phyloP scores from a whole-genome alignment of 1,284 basidiomycete species.

The Ustilago tritici region DNA sequence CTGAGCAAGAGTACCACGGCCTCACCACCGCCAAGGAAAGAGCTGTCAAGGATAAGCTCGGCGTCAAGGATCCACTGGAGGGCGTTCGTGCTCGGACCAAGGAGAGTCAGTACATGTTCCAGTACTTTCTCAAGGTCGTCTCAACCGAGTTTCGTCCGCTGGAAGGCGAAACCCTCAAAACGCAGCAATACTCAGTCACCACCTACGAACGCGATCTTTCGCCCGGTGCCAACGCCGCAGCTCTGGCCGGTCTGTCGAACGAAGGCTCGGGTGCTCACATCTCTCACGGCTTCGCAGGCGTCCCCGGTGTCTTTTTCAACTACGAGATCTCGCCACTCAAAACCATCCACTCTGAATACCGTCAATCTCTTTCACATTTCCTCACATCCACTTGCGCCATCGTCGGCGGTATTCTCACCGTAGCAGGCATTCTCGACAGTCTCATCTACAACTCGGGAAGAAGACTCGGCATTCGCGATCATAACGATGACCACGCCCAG shows the following conservation, averaged over 20 bases:
- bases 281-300: conserved; percentile 82
- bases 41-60: conserved; percentile 76
- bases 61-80: conserved; percentile 85
- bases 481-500: conserved; percentile 27
- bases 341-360: conserved; percentile 71
- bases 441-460: conserved; percentile 77
- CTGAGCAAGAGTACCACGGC: conserved; percentile 54
- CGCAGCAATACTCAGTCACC: conserved; percentile 93
- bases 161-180: conserved; percentile 73
- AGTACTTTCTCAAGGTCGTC: conserved; percentile 87
- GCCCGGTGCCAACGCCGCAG: conserved; percentile 35
- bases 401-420: conserved; percentile 93
- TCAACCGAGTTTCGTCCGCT: conserved; percentile 60
- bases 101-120: conserved; percentile 70
- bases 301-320: conserved; percentile 74
- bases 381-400: conserved; percentile 87
- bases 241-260: conserved; percentile 35
- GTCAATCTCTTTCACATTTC: conserved; percentile 96
- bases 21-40: conserved; percentile 36
- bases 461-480: conserved; percentile 59
- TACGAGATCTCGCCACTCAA: conserved; percentile 77
- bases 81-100: conserved; percentile 76
- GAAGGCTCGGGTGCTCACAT: conserved; percentile 72
- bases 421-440: conserved; percentile 91
- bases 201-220: conserved; percentile 88